A percentile compares a stretch with the other conserved stretches of the same genome.
These are phyloP conservation scores for Eucalyptus polybractea DNA, from an alignment of 345 rosid genomes.

Conservation along the genomic window DNA sequence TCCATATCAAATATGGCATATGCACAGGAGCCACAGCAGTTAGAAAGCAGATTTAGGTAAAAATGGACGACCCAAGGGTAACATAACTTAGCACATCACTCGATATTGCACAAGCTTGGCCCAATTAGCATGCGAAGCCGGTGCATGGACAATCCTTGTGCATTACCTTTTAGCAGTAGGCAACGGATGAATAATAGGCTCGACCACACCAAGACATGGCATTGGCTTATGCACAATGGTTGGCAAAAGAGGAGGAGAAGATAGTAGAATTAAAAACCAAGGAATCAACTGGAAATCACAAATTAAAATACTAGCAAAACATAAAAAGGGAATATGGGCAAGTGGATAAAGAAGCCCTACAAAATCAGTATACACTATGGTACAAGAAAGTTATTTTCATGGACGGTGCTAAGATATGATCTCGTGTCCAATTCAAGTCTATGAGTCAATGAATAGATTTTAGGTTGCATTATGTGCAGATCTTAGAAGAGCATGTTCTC, in stretches of 20 bases:
- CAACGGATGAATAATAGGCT: accelerated
- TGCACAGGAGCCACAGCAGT: background rate
- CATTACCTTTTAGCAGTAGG: background rate
- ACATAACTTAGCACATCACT: background rate
- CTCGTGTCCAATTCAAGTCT: background rate
- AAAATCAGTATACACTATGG: background rate
- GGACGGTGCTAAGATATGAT: background rate
- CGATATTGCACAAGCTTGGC: background rate
- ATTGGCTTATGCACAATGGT: background rate
- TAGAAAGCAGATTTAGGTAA: background rate
- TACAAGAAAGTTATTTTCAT: background rate
- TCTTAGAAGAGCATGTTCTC: background rate
- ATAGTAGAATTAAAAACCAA: background rate
- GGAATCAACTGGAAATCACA: background rate
- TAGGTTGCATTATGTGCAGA: background rate
- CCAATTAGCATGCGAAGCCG: accelerated
- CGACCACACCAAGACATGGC: background rate
- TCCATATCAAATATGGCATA: background rate
- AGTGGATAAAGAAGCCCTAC: background rate
- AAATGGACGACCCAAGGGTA: background rate
- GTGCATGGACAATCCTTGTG: background rate
- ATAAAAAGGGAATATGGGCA: background rate
- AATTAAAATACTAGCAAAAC: background rate
- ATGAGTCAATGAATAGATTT: background rate
- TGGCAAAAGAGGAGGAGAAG: background rate